Base-by-base conservation (phyloP, 75 land plant genomes). In the Chamaecyparis obtusa region DNA sequence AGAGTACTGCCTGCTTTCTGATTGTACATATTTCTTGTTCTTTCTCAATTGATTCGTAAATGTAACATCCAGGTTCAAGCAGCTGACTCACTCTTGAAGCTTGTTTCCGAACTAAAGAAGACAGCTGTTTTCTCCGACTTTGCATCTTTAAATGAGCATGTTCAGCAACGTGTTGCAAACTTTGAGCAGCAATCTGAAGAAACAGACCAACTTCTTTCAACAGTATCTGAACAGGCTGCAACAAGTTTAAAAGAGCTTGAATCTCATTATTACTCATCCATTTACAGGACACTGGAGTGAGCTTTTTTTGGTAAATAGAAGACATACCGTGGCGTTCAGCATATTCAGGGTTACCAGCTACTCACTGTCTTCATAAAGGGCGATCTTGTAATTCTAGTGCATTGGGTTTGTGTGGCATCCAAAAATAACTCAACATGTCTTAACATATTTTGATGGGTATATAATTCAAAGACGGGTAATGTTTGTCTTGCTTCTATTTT, bases 31-130 rank as follows among this genome's bases (percentile, higher is more conserved):
- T 30, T 84, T 84, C 39, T 35, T 30, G 13, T 32, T 54, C 32
- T 17, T 13, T 21, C 41, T 84, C 3, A 32, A 46, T 16, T 84
- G 48, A 81, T 19, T 67, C 21, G 17, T 88, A 44, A 30, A 49
- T 86, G 75, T 64, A 3, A 48, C 32, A 11, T 48, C 64, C 91
- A 97, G 99, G 99, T 95, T 27, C 99, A 98, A 54, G 96, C 99
- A 86, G 97, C 99, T 43, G 99, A 98, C 85, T 98, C 99, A 21
- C 89, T 97, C 8, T 94, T 97, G 56, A 97, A 97, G 89, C 90
- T 98, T 87, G 97, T 98, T 49, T 97, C 99, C 7, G 99, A 98
- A 88, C 90, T 98, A 69, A 98, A 98, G 90, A 97, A 98, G 72
- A 95, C 97, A 27, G 99, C 99, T 44, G 95, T 98, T 32, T 98